Conservation (phyloP, 257 asterid species). For the Fraxinus quadrangulata region DNA sequence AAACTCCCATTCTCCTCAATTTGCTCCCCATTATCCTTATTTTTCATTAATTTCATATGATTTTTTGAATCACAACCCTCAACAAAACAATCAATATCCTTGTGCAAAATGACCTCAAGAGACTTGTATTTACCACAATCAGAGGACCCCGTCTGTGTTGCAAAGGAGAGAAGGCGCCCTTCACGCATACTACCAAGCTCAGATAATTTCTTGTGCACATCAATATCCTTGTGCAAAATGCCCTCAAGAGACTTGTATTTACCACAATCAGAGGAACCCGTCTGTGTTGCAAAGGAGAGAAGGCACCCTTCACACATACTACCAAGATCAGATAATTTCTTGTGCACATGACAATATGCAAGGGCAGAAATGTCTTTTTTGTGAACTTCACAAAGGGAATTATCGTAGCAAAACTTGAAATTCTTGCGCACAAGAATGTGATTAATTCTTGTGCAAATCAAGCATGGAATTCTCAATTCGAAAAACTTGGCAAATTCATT, state of each 20-base stretch:
- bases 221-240: not conserved
- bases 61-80: not conserved
- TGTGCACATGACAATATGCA: slow-evolving; percentile 82
- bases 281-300: slow-evolving; percentile 63
- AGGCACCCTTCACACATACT: slow-evolving; percentile 83
- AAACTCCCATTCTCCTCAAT: not conserved
- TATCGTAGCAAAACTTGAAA: slow-evolving; percentile 64
- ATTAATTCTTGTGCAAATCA: slow-evolving; percentile 80
- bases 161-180: slow-evolving; percentile 70
- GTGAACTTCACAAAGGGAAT: slow-evolving; percentile 80
- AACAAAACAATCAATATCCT: not conserved
- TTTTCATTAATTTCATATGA: not conserved
- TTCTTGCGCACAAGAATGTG: slow-evolving; percentile 51
- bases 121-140: slow-evolving; percentile 22
- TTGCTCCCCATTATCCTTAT: not conserved
- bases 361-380: slow-evolving; percentile 75
- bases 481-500: slow-evolving; percentile 69
- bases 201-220: slow-evolving; percentile 58
- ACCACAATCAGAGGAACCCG: slow-evolving; percentile 31
- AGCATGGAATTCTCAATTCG: slow-evolving; percentile 67
- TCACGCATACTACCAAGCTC: slow-evolving; percentile 76
- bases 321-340: slow-evolving; percentile 64
- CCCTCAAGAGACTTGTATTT: slow-evolving; percentile 5
- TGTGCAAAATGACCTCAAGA: not conserved
- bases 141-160: slow-evolving; percentile 47